A percentile compares a stretch with the other conserved stretches of the same genome.
These are phyloP conservation scores for Irpex sp. DNA, from an alignment of 1,284 basidiomycete species.

Conservation along the genomic window DNA sequence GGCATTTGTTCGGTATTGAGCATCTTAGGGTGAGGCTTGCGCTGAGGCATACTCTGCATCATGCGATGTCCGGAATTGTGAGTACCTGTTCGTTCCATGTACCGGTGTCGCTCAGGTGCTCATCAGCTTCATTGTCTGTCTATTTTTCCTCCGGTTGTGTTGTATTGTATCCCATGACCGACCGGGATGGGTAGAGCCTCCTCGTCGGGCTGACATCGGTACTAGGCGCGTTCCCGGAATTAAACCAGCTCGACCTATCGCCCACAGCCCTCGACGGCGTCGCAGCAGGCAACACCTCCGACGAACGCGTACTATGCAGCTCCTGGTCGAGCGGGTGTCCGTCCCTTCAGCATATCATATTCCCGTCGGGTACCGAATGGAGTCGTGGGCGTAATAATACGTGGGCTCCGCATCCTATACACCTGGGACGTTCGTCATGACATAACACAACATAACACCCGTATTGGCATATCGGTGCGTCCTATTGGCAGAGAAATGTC, in stretches of 20 bases:
- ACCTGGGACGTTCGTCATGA: not conserved
- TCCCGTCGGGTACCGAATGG: slow-evolving; percentile 48
- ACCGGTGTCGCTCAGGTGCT: slow-evolving; percentile 5
- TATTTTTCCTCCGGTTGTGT: too few relatives aligned
- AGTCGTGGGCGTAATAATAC: slow-evolving; percentile 22
- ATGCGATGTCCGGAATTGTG: slow-evolving; percentile 61
- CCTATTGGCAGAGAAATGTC: too few relatives aligned
- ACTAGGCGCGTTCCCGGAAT: slow-evolving; percentile 32
- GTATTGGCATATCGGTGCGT: too few relatives aligned
- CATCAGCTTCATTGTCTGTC: not conserved
- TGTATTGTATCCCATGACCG: too few relatives aligned
- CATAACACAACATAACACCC: not conserved
- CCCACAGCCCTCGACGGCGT: slow-evolving; percentile 47
- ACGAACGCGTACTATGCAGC: slow-evolving; percentile 48
- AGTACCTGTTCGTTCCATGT: slow-evolving; percentile 28
- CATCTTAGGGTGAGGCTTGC: slow-evolving; percentile 53
- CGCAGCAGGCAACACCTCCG: slow-evolving; percentile 35
- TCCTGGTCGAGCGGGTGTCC: slow-evolving; percentile 55
- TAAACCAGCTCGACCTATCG: slow-evolving; percentile 47
- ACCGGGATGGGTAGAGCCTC: slow-evolving; percentile 26
- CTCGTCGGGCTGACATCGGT: slow-evolving; percentile 36
- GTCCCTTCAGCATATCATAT: slow-evolving; percentile 48
- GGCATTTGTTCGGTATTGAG: slow-evolving; percentile 45
- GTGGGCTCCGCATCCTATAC: slow-evolving; percentile 24
- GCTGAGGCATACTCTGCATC: slow-evolving; percentile 62